A percentile compares a stretch with the other conserved stretches of the same genome.
Evolutionary conservation across 768 basidiomycete genomes (phyloP).

Genomic region (Cyclocybe aegerita): DNA sequence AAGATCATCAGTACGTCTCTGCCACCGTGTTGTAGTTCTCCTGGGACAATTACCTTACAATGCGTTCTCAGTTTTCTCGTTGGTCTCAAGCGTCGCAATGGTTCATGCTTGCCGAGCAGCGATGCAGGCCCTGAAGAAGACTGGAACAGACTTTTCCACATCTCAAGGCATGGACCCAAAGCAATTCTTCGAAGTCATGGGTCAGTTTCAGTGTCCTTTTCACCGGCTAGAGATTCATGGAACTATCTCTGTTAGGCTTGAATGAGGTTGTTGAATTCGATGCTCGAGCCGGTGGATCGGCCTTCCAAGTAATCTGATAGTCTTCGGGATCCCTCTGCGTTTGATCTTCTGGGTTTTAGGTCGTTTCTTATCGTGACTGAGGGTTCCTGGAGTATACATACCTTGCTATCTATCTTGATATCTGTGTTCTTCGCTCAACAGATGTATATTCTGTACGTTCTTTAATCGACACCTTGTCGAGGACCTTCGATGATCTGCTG

Average conservation of each 20-base stretch:
- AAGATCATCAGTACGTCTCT: conserved; percentile 70
- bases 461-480: too few species aligned
- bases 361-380: not conserved
- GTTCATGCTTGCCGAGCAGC: conserved; percentile 75
- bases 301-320: conserved; percentile 48
- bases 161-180: conserved; percentile 74
- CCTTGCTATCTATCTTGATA: too few species aligned
- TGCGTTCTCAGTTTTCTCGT: conserved; percentile 64
- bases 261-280: conserved; percentile 55
- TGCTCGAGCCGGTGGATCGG: conserved; percentile 54
- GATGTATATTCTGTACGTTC: too few species aligned
- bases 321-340: too few species aligned
- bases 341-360: not conserved
- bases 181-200: conserved; percentile 78
- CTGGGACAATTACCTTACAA: not conserved
- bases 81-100: conserved; percentile 76
- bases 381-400: not conserved
- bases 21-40: not conserved
- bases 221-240: not conserved
- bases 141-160: conserved; percentile 68
- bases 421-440: too few species aligned
- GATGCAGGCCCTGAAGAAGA: conserved; percentile 77
- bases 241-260: conserved; percentile 37
- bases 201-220: conserved; percentile 31
- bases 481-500: too few species aligned